These are phyloP conservation scores for Aethionema arabicum DNA, from an alignment of 345 rosid genomes.

Conservation along the genomic window DNA sequence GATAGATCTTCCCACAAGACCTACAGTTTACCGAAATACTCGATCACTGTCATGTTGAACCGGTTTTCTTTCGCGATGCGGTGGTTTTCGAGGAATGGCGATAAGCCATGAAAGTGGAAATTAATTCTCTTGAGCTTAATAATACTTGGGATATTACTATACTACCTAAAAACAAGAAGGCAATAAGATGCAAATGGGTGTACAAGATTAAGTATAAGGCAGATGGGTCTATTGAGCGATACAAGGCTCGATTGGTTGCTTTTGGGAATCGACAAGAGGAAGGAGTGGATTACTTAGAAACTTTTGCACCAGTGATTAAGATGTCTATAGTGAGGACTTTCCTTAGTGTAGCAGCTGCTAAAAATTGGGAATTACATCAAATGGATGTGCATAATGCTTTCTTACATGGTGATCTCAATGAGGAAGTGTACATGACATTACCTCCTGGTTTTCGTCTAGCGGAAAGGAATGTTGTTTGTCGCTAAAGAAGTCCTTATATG, in stretches of 20 bases:
- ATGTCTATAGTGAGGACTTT: background rate
- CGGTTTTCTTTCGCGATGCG: too few species aligned
- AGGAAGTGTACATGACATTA: too few species aligned
- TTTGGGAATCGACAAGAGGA: background rate
- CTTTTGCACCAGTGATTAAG: background rate
- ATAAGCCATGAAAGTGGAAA: background rate
- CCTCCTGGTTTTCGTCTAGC: too few species aligned
- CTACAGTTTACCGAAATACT: too few species aligned
- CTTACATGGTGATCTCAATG: too few species aligned
- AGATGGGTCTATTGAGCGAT: background rate
- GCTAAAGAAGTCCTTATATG: too few species aligned
- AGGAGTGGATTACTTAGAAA: background rate
- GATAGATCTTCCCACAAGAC: too few species aligned
- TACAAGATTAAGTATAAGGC: background rate
- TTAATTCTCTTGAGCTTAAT: background rate
- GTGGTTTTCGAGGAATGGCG: background rate
- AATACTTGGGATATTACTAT: background rate
- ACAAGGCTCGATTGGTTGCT: background rate
- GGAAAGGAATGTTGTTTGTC: too few species aligned
- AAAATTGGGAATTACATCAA: too few species aligned
- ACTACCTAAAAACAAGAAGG: background rate
- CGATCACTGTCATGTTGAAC: too few species aligned
- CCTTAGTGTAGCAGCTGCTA: too few species aligned
- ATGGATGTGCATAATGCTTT: too few species aligned
- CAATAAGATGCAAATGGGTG: background rate